Evolutionary conservation across 2,329 filamentous ascomycete genomes (phyloP).

Genomic region (Colletotrichum lupini): DNA sequence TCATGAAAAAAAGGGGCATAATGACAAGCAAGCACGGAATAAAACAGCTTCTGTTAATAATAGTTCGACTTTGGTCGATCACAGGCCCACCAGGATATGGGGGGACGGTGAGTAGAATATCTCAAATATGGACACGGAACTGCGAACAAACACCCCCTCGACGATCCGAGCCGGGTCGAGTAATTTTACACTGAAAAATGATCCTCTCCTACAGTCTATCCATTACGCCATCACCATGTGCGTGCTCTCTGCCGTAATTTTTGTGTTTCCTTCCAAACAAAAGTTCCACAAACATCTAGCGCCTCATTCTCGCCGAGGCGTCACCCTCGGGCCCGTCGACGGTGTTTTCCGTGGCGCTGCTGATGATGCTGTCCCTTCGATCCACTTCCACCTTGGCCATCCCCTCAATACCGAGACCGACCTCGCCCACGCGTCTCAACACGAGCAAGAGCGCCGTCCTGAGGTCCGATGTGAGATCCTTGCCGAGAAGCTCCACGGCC

Average conservation of each 20-base stretch:
- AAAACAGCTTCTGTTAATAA: neutral
- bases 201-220: constrained; percentile 28
- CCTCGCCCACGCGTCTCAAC: constrained; percentile 85
- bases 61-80: neutral
- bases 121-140: constrained; percentile 33
- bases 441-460: constrained; percentile 81
- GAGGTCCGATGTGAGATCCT: constrained; percentile 84
- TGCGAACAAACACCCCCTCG: constrained; percentile 6
- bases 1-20: neutral
- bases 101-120: neutral
- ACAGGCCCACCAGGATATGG: neutral
- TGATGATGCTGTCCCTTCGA: constrained; percentile 55
- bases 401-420: constrained; percentile 68
- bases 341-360: constrained; percentile 44
- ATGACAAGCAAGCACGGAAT: neutral
- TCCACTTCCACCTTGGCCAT: constrained; percentile 50
- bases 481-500: constrained; percentile 82
- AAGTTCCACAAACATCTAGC: neutral
- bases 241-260: neutral
- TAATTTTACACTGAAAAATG: constrained; percentile 28
- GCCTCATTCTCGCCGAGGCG: constrained; percentile 43
- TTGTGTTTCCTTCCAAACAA: neutral
- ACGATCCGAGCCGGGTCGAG: constrained; percentile 17
- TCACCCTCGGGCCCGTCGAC: constrained; percentile 43
- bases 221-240: constrained; percentile 23